Conservation (phyloP, 768 basidiomycete species). For the Coprinopsis sp. region DNA sequence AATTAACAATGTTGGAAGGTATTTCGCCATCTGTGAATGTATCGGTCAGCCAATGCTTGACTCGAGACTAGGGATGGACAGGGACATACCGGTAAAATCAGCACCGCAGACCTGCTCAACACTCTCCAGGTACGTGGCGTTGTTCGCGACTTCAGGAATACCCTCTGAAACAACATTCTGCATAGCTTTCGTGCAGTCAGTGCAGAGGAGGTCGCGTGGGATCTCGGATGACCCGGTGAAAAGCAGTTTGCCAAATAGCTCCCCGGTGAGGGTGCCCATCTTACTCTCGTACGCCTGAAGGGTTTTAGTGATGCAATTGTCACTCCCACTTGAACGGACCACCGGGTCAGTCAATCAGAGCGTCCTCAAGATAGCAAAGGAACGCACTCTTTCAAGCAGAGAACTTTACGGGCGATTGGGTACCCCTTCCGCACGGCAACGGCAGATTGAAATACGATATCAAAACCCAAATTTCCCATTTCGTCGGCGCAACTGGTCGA, state of each 20-base stretch:
- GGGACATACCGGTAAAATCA: conserved; percentile 44
- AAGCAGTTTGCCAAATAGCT: conserved; percentile 22
- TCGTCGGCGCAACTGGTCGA: conserved; percentile 44
- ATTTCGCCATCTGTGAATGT: conserved; percentile 31
- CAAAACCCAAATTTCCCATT: conserved; percentile 26
- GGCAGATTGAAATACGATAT: conserved; percentile 16
- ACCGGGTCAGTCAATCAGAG: conserved; percentile 1
- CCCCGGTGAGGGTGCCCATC: conserved; percentile 32
- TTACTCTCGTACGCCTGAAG: conserved; percentile 48
- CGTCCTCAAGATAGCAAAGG: too few species aligned
- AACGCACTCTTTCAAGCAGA: conserved; percentile 65
- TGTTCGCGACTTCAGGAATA: conserved; percentile 30
- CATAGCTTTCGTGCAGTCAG: conserved; percentile 47
- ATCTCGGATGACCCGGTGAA: conserved; percentile 14
- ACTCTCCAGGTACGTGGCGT: conserved; percentile 25
- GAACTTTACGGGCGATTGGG: conserved; percentile 48
- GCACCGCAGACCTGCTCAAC: conserved; percentile 41
- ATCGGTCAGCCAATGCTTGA: not conserved
- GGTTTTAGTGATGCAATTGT: conserved; percentile 52
- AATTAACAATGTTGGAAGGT: conserved; percentile 32
- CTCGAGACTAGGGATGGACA: not conserved
- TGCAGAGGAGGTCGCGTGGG: conserved; percentile 42
- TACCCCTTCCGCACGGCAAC: conserved; percentile 41
- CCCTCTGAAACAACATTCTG: conserved; percentile 39
- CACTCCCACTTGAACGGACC: conserved; percentile 28